These are phyloP conservation scores for Prunus padus DNA, from an alignment of 306 rosid genomes.

Conservation along the genomic window DNA sequence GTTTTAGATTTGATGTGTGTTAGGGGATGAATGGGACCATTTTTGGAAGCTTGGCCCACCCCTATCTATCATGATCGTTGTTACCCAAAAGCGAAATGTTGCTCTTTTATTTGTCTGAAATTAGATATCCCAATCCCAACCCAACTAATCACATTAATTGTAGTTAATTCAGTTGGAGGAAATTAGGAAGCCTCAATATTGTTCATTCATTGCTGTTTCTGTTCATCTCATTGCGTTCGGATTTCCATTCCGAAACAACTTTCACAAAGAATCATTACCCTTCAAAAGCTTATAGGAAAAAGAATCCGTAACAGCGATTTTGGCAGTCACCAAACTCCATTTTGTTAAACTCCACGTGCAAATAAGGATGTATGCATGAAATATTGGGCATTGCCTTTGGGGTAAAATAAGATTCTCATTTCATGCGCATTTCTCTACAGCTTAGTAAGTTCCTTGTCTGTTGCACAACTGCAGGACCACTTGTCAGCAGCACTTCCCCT, in stretches of 20 bases:
- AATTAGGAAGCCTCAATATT: background rate
- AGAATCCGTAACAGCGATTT: background rate
- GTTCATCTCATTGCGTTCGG: background rate
- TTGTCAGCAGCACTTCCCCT: background rate
- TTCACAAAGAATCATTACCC: background rate
- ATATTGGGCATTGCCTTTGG: background rate
- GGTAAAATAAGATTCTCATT: background rate
- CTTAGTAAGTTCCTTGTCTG: background rate
- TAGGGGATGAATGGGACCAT: slow-evolving; percentile 1
- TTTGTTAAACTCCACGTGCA: slow-evolving; percentile 1
- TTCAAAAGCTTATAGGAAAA: background rate
- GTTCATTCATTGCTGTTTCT: too few relatives aligned
- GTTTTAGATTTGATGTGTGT: background rate
- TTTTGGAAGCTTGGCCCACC: slow-evolving; percentile 5
- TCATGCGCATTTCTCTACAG: background rate
- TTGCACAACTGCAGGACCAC: background rate
- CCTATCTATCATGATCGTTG: background rate
- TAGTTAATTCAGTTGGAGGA: background rate
- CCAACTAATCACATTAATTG: background rate
- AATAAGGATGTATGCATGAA: background rate
- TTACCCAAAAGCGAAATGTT: slow-evolving; percentile 12
- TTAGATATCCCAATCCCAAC: background rate
- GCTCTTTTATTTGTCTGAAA: background rate
- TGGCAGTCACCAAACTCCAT: background rate
- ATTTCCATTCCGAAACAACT: background rate